Base-by-base conservation (phyloP, 495 filamentous ascomycete genomes). In the Amphirosellinia nigrospora region DNA sequence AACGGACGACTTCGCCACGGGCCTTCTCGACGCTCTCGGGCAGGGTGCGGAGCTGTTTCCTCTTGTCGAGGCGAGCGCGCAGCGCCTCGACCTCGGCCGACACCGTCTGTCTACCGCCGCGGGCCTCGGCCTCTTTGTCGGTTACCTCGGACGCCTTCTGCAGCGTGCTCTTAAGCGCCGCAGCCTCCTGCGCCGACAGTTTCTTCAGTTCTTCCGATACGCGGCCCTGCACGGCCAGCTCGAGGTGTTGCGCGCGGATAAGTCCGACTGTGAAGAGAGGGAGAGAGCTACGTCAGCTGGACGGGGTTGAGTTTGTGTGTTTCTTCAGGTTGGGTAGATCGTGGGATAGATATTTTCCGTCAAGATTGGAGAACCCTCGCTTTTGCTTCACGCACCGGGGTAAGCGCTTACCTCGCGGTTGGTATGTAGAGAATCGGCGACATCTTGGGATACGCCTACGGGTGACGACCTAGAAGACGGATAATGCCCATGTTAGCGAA, bases 181-280 rank as follows among this genome's bases (percentile, higher is more conserved):
- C 79, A 65, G 82, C 72, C 70, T 90, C 87, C 59, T 86, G 75
- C 53, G 83, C 82, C 68, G 87, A 85, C n/a, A 94, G 88, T 61
- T 89, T 89, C 72, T 90, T 86, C 60, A 99, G 91, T 81, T 98
- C 96, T 71, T 88, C 82, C 74, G 89, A 86, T 70, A 98, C 93
- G 81, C 96, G 96, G 72, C 86, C 82, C 83, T 98, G 94, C 77
- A 98, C 91, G 72, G 93, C 89, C 69, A 96, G 89, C 81, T 99
- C 96, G 78, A 93, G 82, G 81, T 89, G 81, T 80, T 92, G 92
- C 73, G 90, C 84, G 75, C 96, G 94, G 93, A 93, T 58, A 90
- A 88, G 83, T 99, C 93, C 80, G 90, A 93, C 94, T 97, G 80
- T 23, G 45, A 60, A 16, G n/a, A 7, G 58, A 32, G 68, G 39